A percentile compares a stretch with the other conserved stretches of the same genome.
Conservation (phyloP, 2,329 filamentous ascomycete genomes). For the Trichoderma sp. region DNA sequence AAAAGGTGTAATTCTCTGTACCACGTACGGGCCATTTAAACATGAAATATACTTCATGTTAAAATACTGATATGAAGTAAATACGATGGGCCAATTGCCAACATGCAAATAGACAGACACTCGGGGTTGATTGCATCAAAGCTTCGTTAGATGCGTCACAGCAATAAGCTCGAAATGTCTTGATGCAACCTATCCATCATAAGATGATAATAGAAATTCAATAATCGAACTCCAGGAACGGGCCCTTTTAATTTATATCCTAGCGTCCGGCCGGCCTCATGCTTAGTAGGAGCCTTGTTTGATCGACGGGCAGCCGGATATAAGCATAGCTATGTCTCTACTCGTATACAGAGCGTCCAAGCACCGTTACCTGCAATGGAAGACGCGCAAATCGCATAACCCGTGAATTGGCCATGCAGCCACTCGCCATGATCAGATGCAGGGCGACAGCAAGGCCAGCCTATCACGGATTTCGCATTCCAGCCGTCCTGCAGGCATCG, state of each 20-base stretch:
- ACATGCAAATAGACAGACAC: neutral
- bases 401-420: neutral
- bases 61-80: neutral
- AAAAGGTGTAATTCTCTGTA: neutral
- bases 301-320: neutral
- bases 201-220: neutral
- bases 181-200: neutral
- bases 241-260: neutral
- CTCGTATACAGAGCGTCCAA: neutral
- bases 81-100: neutral
- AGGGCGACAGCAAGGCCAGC: neutral
- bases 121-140: neutral
- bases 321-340: neutral
- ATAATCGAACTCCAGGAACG: neutral
- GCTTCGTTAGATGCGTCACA: neutral
- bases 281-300: neutral
- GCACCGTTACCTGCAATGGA: neutral
- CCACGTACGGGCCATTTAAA: neutral
- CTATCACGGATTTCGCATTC: constrained; percentile 3
- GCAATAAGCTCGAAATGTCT: neutral
- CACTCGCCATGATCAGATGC: neutral
- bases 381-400: neutral
- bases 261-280: neutral
- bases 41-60: neutral
- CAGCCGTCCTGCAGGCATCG: neutral